A percentile compares a stretch with the other conserved stretches of the same genome.
Conservation (phyloP, 441 rosid genomes). For the Daphne laureola region DNA sequence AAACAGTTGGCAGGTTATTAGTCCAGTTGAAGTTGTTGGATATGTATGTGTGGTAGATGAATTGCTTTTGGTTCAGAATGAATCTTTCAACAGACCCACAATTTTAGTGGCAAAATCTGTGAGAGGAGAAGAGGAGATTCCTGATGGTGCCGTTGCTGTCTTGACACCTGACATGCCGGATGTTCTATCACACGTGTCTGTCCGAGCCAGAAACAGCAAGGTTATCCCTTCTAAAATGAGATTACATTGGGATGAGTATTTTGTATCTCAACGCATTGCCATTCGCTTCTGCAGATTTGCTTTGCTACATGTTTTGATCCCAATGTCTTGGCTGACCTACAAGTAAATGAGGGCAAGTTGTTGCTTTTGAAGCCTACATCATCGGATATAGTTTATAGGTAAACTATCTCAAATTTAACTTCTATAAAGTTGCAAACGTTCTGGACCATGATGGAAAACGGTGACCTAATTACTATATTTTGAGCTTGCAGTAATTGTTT, state of each 20-base stretch:
- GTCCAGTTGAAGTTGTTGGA: slow-evolving; percentile 81
- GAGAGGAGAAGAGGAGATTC: slow-evolving; percentile 93
- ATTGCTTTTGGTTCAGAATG: slow-evolving; percentile 71
- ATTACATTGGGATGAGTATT: slow-evolving; percentile 5
- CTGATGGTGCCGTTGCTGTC: slow-evolving; percentile 87
- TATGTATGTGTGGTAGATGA: slow-evolving; percentile 75
- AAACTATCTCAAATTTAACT: slow-evolving; percentile 11
- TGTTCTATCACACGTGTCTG: slow-evolving; percentile 92
- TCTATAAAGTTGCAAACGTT: slow-evolving; percentile 8
- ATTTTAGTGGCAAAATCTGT: slow-evolving; percentile 78
- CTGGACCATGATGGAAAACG: too few species aligned
- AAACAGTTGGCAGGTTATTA: slow-evolving; percentile 93
- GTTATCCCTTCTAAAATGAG: slow-evolving; percentile 27
- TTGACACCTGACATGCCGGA: slow-evolving; percentile 96
- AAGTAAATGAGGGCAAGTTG: slow-evolving; percentile 63
- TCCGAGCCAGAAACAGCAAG: slow-evolving; percentile 93
- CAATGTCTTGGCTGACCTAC: slow-evolving; percentile 50
- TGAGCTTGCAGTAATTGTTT: too few species aligned
- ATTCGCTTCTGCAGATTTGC: slow-evolving; percentile 56
- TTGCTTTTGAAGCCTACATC: slow-evolving; percentile 66
- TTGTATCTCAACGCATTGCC: slow-evolving; percentile 3
- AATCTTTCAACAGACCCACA: slow-evolving; percentile 62
- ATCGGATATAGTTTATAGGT: slow-evolving; percentile 65
- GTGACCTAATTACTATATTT: too few species aligned
- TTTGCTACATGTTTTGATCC: slow-evolving; percentile 92